phyloP scores from a whole-genome alignment of 179 eudicot genomes.

The Beta macrorhiza region DNA sequence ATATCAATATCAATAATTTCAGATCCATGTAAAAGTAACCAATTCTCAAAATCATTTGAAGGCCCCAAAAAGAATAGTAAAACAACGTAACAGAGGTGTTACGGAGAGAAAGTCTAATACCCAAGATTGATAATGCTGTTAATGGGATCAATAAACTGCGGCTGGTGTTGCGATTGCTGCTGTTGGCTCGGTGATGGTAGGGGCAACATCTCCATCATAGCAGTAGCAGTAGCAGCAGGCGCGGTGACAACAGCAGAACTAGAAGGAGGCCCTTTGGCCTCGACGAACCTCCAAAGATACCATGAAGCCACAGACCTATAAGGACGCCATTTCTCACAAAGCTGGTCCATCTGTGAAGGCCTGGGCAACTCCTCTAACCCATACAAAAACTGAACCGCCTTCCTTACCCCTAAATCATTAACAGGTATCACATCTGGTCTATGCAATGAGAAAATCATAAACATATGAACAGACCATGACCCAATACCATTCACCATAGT shows the following conservation, averaged over 20 bases:
- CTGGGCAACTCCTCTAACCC: constrained; percentile 69
- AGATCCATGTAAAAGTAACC: too few species aligned
- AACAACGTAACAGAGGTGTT: not conserved
- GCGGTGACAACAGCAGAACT: constrained; percentile 29
- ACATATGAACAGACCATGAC: constrained; percentile 93
- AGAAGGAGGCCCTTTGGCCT: constrained; percentile 47
- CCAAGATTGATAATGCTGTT: constrained; percentile 39
- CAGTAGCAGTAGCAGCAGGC: constrained; percentile 35
- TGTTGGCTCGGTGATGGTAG: constrained; percentile 17
- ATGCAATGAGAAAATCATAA: constrained; percentile 76
- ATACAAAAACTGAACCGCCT: constrained; percentile 71
- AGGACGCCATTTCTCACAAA: constrained; percentile 91
- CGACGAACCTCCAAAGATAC: constrained; percentile 90
- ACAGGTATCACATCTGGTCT: constrained; percentile 92
- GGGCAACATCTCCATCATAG: constrained; percentile 21
- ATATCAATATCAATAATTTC: too few species aligned
- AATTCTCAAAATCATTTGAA: too few species aligned
- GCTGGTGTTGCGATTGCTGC: constrained; percentile 36
- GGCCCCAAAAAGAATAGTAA: too few species aligned
- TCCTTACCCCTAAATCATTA: constrained; percentile 73
- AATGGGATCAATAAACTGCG: constrained; percentile 42
- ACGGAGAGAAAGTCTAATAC: constrained; percentile 21
- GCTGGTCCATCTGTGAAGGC: constrained; percentile 85
- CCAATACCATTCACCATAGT: constrained; percentile 97
- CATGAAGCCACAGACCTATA: constrained; percentile 86